Base-by-base conservation (phyloP, 2,329 filamentous ascomycete species). In the Neospermospora avenae region DNA sequence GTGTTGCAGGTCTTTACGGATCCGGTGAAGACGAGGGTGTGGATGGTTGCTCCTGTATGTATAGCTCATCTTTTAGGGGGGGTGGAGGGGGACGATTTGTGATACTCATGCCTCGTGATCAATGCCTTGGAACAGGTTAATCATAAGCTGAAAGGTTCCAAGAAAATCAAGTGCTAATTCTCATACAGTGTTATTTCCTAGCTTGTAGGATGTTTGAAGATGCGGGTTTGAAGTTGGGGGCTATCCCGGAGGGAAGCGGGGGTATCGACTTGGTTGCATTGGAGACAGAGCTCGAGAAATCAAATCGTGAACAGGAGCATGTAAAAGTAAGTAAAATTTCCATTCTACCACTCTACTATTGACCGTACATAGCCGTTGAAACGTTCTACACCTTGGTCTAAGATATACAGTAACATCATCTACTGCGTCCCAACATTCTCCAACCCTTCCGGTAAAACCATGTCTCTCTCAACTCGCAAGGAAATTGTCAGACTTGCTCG, bases 391-490 rank as follows among this genome's bases (percentile, higher is more conserved):
- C 78, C 83, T 14, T 81, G 84, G 75, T 82, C 85, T 41, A 96
- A 96, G 70, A 83, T 90, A 58, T 98, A 96, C 77, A 87, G 86
- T 57, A 90, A 97, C 71, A 73, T 97, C 67, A 88, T 99, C 67
- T 98, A 98, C 73, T 84, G 85, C 34, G 92, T 96, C 14, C 91
- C 95, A 0, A 91, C 91, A 0, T 96, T 93, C 73, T 86, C 90
- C 52, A 98, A 98, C 71, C 95, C 95, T 0, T 92, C 89, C 0
- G 91, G 88, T 31, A 88, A 88, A 70, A 92, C 90, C 3, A 93
- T 96, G 86, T 85, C 87, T 14, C 74, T 91, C 3, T 72, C 75
- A 18, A 83, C 88, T 28, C 83, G 95, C 3, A 77, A 86, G 64
- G 78, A 78, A 11, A 80, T 98, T 3, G 85, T 98, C 24, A 77